phyloP scores from a whole-genome alignment of 2,329 filamentous ascomycete genomes.

The Chaetoscypha palmicola region DNA sequence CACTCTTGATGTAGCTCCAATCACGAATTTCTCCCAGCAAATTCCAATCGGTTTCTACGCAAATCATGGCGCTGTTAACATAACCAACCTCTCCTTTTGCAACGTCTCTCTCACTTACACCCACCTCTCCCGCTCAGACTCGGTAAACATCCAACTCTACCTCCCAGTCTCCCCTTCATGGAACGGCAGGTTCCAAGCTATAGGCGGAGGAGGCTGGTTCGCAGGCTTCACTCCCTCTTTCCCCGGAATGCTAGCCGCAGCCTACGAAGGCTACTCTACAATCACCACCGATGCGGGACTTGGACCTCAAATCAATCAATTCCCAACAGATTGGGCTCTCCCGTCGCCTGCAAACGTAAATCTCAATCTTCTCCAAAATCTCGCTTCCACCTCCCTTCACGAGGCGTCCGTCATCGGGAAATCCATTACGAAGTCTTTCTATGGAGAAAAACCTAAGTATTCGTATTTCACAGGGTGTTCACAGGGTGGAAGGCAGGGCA shows the following conservation, averaged over 20 bases:
- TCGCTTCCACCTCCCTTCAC: constrained; percentile 31
- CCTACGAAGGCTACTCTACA: constrained; percentile 27
- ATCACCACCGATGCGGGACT: constrained; percentile 27
- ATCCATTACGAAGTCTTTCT: constrained; percentile 29
- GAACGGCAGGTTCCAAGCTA: constrained; percentile 29
- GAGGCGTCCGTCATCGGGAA: constrained; percentile 33
- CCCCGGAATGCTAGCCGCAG: constrained; percentile 20
- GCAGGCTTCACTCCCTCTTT: constrained; percentile 9
- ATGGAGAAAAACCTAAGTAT: constrained; percentile 29
- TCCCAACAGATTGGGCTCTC: constrained; percentile 6
- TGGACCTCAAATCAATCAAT: neutral
- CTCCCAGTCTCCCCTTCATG: constrained; percentile 24
- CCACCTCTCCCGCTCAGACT: constrained; percentile 22
- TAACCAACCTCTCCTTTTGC: constrained; percentile 18
- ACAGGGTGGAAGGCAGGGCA: constrained; percentile 34
- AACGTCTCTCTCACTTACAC: constrained; percentile 29
- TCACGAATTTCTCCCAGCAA: neutral
- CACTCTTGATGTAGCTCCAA: neutral
- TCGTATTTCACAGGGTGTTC: constrained; percentile 36
- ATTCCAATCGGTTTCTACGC: neutral
- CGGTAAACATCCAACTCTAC: constrained; percentile 23
- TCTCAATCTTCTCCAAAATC: constrained; percentile 30
- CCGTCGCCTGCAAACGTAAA: constrained; percentile 13
- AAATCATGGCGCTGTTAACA: neutral
- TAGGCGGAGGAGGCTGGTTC: constrained; percentile 28